Conservation (phyloP, 2,329 filamentous ascomycete genomes). For the Fusarium buharicum region DNA sequence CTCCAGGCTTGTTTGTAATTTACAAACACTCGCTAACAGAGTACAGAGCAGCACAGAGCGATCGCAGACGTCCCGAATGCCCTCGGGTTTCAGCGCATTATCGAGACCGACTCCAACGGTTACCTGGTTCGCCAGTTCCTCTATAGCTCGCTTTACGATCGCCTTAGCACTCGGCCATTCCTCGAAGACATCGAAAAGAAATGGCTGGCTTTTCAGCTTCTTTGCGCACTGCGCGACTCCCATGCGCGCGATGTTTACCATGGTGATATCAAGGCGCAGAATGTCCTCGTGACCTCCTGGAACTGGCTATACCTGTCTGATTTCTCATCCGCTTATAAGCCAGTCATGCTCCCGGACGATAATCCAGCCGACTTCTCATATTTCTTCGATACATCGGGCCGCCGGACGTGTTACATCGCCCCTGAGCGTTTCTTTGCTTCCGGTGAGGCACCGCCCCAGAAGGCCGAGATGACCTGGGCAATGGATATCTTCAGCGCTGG, state of each 20-base stretch:
- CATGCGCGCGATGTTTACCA: constrained; percentile 91
- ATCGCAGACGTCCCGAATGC: constrained; percentile 90
- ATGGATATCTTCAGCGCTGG: constrained; percentile 99
- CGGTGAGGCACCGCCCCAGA: constrained; percentile 70
- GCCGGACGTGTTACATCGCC: constrained; percentile 93
- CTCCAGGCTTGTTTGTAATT: neutral
- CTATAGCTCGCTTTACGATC: constrained; percentile 96
- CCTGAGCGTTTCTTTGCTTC: constrained; percentile 88
- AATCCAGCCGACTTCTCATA: constrained; percentile 98
- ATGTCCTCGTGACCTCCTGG: constrained; percentile 96
- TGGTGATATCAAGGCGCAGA: constrained; percentile 98
- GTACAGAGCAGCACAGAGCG: constrained; percentile 79
- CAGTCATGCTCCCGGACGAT: constrained; percentile 91
- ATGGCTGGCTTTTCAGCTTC: constrained; percentile 95
- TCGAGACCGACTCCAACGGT: constrained; percentile 91
- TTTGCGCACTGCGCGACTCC: constrained; percentile 92
- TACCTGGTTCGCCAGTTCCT: constrained; percentile 95
- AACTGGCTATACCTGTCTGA: constrained; percentile 99
- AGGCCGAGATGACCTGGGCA: constrained; percentile 78
- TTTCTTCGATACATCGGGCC: constrained; percentile 93
- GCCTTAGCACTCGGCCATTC: constrained; percentile 94
- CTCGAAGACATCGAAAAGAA: constrained; percentile 98
- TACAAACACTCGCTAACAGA: constrained; percentile 1
- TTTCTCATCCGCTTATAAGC: constrained; percentile 96
- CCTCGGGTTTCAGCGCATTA: constrained; percentile 85